A percentile compares a stretch with the other conserved stretches of the same genome.
Conservation (phyloP, 768 basidiomycete species). For the Auriscalpium orientale region DNA sequence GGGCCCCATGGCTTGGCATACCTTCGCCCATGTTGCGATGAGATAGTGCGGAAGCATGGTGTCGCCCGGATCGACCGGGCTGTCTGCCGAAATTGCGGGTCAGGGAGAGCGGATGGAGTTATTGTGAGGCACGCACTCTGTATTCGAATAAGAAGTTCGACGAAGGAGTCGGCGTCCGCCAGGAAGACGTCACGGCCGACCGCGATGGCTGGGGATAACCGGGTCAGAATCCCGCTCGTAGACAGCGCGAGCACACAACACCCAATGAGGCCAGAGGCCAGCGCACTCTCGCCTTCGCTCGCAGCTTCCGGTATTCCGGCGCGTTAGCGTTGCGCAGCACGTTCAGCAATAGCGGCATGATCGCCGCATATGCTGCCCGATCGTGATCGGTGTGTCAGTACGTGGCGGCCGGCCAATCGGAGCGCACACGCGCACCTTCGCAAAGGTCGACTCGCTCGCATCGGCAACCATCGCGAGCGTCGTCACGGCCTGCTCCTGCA, state of each 20-base stretch:
- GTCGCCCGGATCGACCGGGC: slow-evolving; percentile 61
- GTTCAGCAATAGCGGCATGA: slow-evolving; percentile 76
- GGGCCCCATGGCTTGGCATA: slow-evolving; percentile 76
- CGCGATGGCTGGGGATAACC: slow-evolving; percentile 55
- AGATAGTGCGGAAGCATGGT: slow-evolving; percentile 68
- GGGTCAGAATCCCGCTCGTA: neutral
- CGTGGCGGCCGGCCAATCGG: neutral
- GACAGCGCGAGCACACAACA: slow-evolving; percentile 26
- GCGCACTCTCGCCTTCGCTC: slow-evolving; percentile 87
- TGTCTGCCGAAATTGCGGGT: slow-evolving; percentile 34
- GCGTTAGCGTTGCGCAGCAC: slow-evolving; percentile 69
- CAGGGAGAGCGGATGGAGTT: neutral
- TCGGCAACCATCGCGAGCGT: slow-evolving; percentile 87
- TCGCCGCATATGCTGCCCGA: slow-evolving; percentile 58
- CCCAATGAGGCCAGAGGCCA: slow-evolving; percentile 78
- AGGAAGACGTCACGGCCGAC: slow-evolving; percentile 78
- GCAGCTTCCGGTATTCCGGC: slow-evolving; percentile 56
- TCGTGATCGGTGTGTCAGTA: neutral
- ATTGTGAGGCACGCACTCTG: slow-evolving; percentile 47
- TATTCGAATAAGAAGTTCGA: slow-evolving; percentile 66
- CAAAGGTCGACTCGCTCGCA: slow-evolving; percentile 72
- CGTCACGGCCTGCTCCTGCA: slow-evolving; percentile 84
- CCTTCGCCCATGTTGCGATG: slow-evolving; percentile 83
- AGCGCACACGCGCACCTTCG: slow-evolving; percentile 48
- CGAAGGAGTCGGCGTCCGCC: slow-evolving; percentile 62